These are phyloP conservation scores for Dinochytrium kinnereticum DNA, from an alignment of 371 early-diverging fungal genomes.

Conservation along the genomic window DNA sequence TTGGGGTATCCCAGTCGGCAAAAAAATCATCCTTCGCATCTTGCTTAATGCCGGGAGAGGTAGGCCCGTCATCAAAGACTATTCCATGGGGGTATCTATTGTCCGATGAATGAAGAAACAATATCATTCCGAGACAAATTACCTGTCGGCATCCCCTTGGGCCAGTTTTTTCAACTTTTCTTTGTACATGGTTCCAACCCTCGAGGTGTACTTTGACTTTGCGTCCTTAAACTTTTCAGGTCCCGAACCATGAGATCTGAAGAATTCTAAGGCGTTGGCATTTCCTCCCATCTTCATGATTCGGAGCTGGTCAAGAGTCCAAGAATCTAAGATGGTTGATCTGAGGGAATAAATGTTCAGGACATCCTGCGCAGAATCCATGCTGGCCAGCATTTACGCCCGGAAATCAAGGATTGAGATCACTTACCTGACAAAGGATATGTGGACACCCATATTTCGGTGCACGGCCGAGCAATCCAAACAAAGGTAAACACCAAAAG, in stretches of 20 bases:
- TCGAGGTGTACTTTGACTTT: slow-evolving; percentile 81
- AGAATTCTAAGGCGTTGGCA: slow-evolving; percentile 76
- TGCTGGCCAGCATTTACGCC: too few species aligned
- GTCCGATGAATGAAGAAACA: too few species aligned
- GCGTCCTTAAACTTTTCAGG: slow-evolving; percentile 68
- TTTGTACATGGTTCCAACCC: slow-evolving; percentile 74
- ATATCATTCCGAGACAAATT: slow-evolving; percentile 1
- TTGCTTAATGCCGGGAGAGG: not conserved
- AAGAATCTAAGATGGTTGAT: slow-evolving; percentile 87
- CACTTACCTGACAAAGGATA: slow-evolving; percentile 92
- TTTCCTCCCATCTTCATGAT: slow-evolving; percentile 92
- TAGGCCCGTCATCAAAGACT: slow-evolving; percentile 32
- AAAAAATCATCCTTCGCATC: slow-evolving; percentile 50
- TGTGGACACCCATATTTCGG: slow-evolving; percentile 94
- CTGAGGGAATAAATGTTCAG: slow-evolving; percentile 43
- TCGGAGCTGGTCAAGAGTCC: slow-evolving; percentile 94
- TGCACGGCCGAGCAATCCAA: slow-evolving; percentile 97
- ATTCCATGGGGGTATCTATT: slow-evolving; percentile 45
- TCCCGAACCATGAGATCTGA: slow-evolving; percentile 68
- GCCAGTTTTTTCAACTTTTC: slow-evolving; percentile 75
- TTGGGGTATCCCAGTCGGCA: slow-evolving; percentile 44
- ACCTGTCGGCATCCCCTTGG: slow-evolving; percentile 72
- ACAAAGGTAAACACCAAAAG: slow-evolving; percentile 97
- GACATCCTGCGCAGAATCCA: not conserved
- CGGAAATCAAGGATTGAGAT: too few species aligned